phyloP scores from a whole-genome alignment of 2,329 filamentous ascomycete genomes.

The Calonectria pauciramosa region DNA sequence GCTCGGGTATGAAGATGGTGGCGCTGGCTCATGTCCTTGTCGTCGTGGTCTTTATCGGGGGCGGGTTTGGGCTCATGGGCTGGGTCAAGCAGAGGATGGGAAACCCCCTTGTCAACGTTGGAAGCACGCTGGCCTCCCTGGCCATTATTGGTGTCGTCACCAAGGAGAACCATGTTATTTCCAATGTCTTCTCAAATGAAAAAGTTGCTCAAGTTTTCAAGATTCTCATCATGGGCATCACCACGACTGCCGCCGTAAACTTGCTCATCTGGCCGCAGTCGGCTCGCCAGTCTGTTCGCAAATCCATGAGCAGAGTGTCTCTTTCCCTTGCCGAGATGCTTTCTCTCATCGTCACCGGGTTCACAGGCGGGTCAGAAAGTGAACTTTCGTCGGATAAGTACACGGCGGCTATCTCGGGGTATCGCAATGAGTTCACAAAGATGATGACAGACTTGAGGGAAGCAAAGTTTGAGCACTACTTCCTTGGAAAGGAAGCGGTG shows the following conservation, averaged over 20 bases:
- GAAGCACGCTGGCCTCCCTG: slow-evolving; percentile 87
- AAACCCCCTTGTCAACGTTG: slow-evolving; percentile 85
- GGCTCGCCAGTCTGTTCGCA: slow-evolving; percentile 79
- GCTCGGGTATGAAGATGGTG: slow-evolving; percentile 74
- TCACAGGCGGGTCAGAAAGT: slow-evolving; percentile 84
- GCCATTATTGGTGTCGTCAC: slow-evolving; percentile 92
- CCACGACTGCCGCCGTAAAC: slow-evolving; percentile 78
- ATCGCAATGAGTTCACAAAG: slow-evolving; percentile 75
- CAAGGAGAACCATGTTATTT: slow-evolving; percentile 89
- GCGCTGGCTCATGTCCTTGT: slow-evolving; percentile 83
- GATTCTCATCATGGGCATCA: slow-evolving; percentile 83
- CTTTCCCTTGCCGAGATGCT: slow-evolving; percentile 85
- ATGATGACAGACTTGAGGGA: slow-evolving; percentile 86
- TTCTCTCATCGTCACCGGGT: slow-evolving; percentile 83
- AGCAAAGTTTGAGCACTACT: slow-evolving; percentile 89
- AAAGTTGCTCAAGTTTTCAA: slow-evolving; percentile 87
- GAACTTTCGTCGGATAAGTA: slow-evolving; percentile 79
- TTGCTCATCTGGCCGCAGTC: slow-evolving; percentile 83
- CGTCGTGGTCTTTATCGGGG: slow-evolving; percentile 86
- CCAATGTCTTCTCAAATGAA: slow-evolving; percentile 83
- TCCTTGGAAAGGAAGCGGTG: slow-evolving; percentile 82
- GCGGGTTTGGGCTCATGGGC: slow-evolving; percentile 87
- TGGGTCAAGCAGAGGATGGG: slow-evolving; percentile 87
- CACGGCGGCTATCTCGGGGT: slow-evolving; percentile 70
- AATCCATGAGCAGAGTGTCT: slow-evolving; percentile 79